Base-by-base conservation (phyloP, 2,329 filamentous ascomycete species). In the Fusarium lateritium region DNA sequence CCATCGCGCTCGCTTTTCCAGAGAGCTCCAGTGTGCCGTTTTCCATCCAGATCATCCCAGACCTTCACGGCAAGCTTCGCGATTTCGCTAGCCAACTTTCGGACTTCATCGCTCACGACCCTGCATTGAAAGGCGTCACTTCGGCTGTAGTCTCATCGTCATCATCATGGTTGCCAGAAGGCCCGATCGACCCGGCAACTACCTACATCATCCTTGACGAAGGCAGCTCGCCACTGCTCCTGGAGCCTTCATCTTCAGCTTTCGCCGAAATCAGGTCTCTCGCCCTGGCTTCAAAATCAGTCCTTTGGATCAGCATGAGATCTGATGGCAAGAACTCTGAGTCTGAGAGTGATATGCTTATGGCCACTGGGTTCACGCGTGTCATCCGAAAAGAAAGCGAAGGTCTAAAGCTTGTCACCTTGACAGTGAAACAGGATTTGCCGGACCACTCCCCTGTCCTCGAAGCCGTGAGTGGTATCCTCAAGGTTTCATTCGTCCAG, bases 381-480 rank as follows among this genome's bases (percentile, higher is more conserved):
- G 71, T 72, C 9, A 45, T 71, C 9, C 57, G 71, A 69, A 43
- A 71, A 74, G 49, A 74, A 65, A 42, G 33, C 53, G 3, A 54
- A 51, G 11, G 59, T 72, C 38, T 40, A 40, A 40, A 40, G 38
- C 38, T 40, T 40, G 38, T 40, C 19, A 40, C 38, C 19, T 22
- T 40, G 17, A 40, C 38, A 22, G 19, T 40, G 3, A 40, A 22
- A 40, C 38, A 40, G 7, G n/a, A 40, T 13, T 21, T 40, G 13
- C 38, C 38, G 5, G 38, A 40, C 17, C 17, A 40, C 38, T 40
- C 17, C 17, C 9, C 38, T 40, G 19, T 22, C 4, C 38, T 40
- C 22, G 19, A 40, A 40, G 38, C 38, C 9, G 11, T 40, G 3
- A 21, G 19, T 22, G 38, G 38, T 21, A 40, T 40, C 8, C n/a